These are phyloP conservation scores for Haemoproteus tartakovskyi DNA, from an alignment of 169 alveolate species.

Conservation along the genomic window DNA sequence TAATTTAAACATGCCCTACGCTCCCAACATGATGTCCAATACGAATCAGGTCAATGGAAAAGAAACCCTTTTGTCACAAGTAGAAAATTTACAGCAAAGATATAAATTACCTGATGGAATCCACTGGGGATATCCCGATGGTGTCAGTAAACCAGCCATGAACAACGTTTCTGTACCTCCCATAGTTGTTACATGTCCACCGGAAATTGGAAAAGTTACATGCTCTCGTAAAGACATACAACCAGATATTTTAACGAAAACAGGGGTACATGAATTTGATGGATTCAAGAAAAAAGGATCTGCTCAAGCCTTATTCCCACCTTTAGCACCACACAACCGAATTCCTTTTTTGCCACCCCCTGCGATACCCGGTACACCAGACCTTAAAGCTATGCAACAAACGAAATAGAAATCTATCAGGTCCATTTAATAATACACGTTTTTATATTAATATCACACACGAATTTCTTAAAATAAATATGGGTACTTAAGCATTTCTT, in stretches of 20 bases:
- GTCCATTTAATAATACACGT: too few species aligned
- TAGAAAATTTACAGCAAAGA: constrained; percentile 43
- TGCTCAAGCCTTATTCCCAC: constrained; percentile 77
- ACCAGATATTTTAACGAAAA: constrained; percentile 74
- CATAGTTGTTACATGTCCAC: constrained; percentile 77
- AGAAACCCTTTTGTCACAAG: constrained; percentile 18
- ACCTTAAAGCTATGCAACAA: constrained; percentile 55
- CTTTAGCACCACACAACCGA: constrained; percentile 72
- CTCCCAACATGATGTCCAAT: constrained; percentile 10
- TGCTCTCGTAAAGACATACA: constrained; percentile 68
- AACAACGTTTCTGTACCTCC: constrained; percentile 68
- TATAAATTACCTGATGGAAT: constrained; percentile 74
- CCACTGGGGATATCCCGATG: constrained; percentile 71
- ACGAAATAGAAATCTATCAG: too few species aligned
- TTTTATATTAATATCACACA: too few species aligned
- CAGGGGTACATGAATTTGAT: constrained; percentile 75
- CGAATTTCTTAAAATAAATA: too few species aligned
- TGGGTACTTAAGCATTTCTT: too few species aligned
- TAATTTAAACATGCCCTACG: too few species aligned
- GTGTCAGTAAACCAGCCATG: constrained; percentile 16
- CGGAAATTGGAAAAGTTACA: constrained; percentile 75
- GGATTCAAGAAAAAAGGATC: constrained; percentile 70
- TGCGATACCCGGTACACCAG: constrained; percentile 72
- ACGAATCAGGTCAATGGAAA: constrained; percentile 2
- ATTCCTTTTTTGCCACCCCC: constrained; percentile 71